phyloP scores from a whole-genome alignment of 139 green algal species.

The Monoraphidium neglectum region DNA sequence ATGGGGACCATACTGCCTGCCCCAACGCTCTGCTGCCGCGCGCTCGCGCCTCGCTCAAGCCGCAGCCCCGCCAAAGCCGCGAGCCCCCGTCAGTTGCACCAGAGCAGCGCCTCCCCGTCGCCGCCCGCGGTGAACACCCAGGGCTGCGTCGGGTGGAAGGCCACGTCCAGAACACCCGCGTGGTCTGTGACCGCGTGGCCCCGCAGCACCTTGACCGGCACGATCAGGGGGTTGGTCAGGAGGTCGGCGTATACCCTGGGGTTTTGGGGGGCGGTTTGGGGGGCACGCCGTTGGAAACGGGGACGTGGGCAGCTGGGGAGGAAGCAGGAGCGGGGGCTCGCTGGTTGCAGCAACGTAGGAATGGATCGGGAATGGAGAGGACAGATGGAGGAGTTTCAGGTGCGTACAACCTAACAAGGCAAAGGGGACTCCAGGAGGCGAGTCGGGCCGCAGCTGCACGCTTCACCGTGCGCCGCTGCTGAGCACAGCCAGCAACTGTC shows the following conservation, averaged over 20 bases:
- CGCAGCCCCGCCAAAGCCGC: too few species aligned
- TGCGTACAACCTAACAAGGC: too few species aligned
- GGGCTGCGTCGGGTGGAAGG: conserved; percentile 95
- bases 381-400: too few species aligned
- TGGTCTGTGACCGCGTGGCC: conserved; percentile 51
- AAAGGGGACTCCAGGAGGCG: too few species aligned
- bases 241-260: conserved; percentile 94
- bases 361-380: too few species aligned
- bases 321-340: neutral
- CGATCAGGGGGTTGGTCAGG: conserved; percentile 95
- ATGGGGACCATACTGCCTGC: too few species aligned
- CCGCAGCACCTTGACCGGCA: conserved; percentile 81
- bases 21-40: too few species aligned
- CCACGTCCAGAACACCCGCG: conserved; percentile 77
- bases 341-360: too few species aligned
- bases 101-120: conserved; percentile 65
- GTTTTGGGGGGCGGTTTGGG: conserved; percentile 40
- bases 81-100: conserved; percentile 65
- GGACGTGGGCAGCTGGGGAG: neutral
- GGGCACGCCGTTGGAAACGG: too few species aligned
- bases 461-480: too few species aligned
- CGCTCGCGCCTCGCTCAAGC: too few species aligned
- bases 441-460: too few species aligned
- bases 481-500: neutral
- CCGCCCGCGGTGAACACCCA: conserved; percentile 96